These are phyloP conservation scores for Gossypium anomalum DNA, from an alignment of 345 rosid species.

Conservation along the genomic window DNA sequence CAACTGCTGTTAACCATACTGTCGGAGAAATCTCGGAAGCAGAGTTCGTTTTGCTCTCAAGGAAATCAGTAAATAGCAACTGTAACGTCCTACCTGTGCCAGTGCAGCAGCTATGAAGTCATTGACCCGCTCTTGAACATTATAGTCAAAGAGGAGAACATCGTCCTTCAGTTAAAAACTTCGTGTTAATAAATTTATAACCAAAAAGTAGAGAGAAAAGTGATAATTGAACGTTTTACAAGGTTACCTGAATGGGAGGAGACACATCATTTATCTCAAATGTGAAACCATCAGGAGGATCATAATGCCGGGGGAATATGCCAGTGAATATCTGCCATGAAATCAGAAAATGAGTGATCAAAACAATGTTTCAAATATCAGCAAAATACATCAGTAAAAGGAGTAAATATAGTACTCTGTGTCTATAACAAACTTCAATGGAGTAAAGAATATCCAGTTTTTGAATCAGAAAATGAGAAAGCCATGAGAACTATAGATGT, in stretches of 20 bases:
- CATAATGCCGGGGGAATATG: conserved; percentile 81
- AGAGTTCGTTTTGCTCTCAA: background rate
- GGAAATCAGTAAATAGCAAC: background rate
- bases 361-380: background rate
- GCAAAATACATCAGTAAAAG: background rate
- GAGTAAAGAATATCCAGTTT: background rate
- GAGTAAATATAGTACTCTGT: background rate
- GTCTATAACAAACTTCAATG: background rate
- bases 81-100: conserved; percentile 50
- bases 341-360: background rate
- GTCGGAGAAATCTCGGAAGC: background rate
- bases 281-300: conserved; percentile 86
- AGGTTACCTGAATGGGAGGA: conserved; percentile 75
- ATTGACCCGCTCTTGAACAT: conserved; percentile 84
- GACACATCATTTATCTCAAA: conserved; percentile 89
- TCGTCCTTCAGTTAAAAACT: conserved; percentile 57
- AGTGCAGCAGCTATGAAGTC: conserved; percentile 85
- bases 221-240: background rate
- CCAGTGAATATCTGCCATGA: conserved; percentile 81
- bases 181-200: conserved; percentile 19
- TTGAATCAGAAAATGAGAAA: conserved; percentile 7
- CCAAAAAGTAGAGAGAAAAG: conserved; percentile 13
- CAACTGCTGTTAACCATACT: background rate
- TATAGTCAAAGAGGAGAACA: conserved; percentile 68
- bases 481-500: conserved; percentile 12